Conservation (phyloP, 345 rosid species). For the Arabidopsis suecica region DNA sequence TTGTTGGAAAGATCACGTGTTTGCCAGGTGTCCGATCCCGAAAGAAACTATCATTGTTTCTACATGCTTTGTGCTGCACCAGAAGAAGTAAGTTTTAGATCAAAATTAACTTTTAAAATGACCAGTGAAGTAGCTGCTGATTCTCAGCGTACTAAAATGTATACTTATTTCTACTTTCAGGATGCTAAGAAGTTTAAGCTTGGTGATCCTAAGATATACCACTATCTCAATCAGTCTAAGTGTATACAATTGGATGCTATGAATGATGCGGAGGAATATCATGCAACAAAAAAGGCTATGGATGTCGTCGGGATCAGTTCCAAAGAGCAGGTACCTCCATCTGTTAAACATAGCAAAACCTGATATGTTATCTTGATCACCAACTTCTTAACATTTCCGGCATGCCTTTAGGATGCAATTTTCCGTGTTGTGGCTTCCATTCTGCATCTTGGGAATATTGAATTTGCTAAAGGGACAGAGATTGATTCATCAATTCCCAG, state of each 20-base stretch:
- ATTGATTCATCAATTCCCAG: constrained; percentile 85
- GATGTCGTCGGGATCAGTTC: constrained; percentile 90
- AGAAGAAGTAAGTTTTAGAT: constrained; percentile 62
- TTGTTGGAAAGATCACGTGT: constrained; percentile 99
- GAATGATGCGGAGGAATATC: constrained; percentile 85
- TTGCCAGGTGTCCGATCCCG: constrained; percentile 97
- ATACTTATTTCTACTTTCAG: constrained; percentile 48
- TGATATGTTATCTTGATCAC: neutral
- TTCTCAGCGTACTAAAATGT: constrained; percentile 5
- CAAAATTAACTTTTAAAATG: neutral
- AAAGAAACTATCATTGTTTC: constrained; percentile 99
- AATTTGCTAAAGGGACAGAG: constrained; percentile 90
- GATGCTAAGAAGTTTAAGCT: constrained; percentile 79
- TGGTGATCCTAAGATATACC: constrained; percentile 84
- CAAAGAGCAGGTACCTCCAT: constrained; percentile 79
- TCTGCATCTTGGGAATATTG: constrained; percentile 95
- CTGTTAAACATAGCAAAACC: constrained; percentile 2
- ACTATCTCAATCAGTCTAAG: constrained; percentile 96
- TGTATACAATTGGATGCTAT: constrained; percentile 80
- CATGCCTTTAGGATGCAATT: constrained; percentile 71
- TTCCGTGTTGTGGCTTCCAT: constrained; percentile 93
- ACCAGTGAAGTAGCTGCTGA: neutral
- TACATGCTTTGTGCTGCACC: constrained; percentile 99
- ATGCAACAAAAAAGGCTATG: constrained; percentile 90
- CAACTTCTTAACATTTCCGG: constrained; percentile 17